Evolutionary conservation across 1,284 basidiomycete genomes (phyloP), one percentile per base, ranked within the genome.

Genomic region (Laetiporus sulphureus): DNA sequence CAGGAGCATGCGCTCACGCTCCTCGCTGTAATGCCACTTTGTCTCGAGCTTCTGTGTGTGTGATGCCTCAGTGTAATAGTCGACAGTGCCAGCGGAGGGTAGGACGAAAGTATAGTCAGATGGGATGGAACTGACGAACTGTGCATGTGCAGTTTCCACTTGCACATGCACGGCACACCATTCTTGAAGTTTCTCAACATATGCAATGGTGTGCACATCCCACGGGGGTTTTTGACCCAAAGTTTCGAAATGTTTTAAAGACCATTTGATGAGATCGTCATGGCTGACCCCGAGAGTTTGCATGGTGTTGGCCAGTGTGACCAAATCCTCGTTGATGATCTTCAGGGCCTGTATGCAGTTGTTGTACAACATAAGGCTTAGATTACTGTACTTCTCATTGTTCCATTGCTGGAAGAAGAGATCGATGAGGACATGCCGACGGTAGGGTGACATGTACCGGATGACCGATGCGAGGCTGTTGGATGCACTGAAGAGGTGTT

Each of bases 331-430:
- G 2, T 42, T 23, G 41, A 62, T 53, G 43, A 56, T 58, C 23
- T 49, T 27, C 2, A 53, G 48, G 7, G 51, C 52, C 38, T 62
- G 58, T 6, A 12, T 13, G 39, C 56, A 59, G 45, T 63, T 59
- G 35, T 57, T 50, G 31, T 45, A 46, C 0, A 63, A 23, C 47
- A 62, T 56, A 4, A 34, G 49, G 5, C 50, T 51, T 3, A 54
- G 38, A 20, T 56, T 56, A 0, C 21, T 16, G 30, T 61, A 58
- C 38, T 55, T 54, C 38, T 64, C 61, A 10, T 49, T 34, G 35
- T 66, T 59, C 59, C 58, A 61, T 10, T 54, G 51, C 7, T 36
- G 25, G 40, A 59, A 57, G 41, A 47, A 56, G 4, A 44, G 31
- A 13, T 58, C 47, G 11, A 65, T 61, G 13, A 51, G 36, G 10